Conservation (phyloP, 2,329 filamentous ascomycete species). For the Colletotrichum sp. region DNA sequence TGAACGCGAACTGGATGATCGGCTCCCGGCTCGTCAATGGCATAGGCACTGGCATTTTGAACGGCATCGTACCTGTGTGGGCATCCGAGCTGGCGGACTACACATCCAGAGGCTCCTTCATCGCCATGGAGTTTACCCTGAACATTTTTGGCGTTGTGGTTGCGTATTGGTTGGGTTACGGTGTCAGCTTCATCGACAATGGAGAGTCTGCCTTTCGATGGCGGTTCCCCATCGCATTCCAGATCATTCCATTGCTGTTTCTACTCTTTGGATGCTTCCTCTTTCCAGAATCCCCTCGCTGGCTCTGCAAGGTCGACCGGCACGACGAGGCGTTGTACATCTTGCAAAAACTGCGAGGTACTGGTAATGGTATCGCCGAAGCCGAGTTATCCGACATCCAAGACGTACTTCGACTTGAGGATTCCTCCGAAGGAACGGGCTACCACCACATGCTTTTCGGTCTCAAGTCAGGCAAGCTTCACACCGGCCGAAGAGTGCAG, state of each 20-base stretch:
- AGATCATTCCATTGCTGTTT: not conserved
- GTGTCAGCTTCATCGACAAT: not conserved
- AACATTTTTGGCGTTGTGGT: not conserved
- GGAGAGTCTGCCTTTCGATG: not conserved
- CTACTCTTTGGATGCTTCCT: not conserved
- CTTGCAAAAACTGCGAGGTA: not conserved
- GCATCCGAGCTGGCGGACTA: not conserved
- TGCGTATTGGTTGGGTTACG: not conserved
- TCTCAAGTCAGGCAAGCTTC: not conserved
- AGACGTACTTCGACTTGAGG: not conserved
- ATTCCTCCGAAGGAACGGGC: not conserved
- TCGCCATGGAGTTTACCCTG: not conserved
- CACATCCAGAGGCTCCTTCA: not conserved
- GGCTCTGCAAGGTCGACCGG: not conserved
- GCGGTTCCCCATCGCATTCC: accelerated
- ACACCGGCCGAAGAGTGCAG: not conserved
- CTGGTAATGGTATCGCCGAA: not conserved
- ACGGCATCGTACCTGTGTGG: not conserved
- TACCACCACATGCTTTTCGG: not conserved
- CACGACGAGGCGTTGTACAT: not conserved
- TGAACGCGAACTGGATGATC: not conserved
- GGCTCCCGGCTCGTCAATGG: not conserved
- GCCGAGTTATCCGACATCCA: not conserved
- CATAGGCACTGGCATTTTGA: not conserved
- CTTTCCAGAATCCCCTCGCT: not conserved